Evolutionary conservation across 2,329 filamentous ascomycete genomes (phyloP).

Genomic region (Fusarium verrucosum): DNA sequence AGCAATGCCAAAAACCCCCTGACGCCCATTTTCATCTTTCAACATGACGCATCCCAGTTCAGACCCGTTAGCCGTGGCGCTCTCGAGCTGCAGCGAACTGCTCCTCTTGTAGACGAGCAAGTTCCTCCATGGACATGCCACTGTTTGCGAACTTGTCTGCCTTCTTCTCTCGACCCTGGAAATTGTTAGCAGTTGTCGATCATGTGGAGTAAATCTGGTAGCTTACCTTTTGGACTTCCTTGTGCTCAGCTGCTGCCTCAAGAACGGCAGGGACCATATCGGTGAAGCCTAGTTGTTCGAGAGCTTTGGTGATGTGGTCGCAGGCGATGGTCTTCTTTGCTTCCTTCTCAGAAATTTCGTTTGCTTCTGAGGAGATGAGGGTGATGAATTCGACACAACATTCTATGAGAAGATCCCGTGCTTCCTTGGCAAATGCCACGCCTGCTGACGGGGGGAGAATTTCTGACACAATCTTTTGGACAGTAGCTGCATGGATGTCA

Average conservation of each 20-base stretch:
- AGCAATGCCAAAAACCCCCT: constrained; percentile 47
- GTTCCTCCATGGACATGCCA: constrained; percentile 88
- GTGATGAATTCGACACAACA: constrained; percentile 99
- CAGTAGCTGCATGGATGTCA: constrained; percentile 63
- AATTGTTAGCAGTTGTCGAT: constrained; percentile 52
- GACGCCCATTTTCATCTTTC: constrained; percentile 33
- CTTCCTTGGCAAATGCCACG: constrained; percentile 92
- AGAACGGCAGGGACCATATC: constrained; percentile 91
- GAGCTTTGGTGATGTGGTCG: constrained; percentile 95
- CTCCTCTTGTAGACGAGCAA: constrained; percentile 88
- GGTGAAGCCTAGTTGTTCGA: constrained; percentile 90
- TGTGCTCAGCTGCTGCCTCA: constrained; percentile 89
- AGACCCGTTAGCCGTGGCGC: constrained; percentile 46
- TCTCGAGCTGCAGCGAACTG: constrained; percentile 79
- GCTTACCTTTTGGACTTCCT: constrained; percentile 86
- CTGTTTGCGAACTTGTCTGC: constrained; percentile 97
- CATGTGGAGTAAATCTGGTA: constrained; percentile 43
- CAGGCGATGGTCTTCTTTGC: constrained; percentile 99
- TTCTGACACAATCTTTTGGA: constrained; percentile 91
- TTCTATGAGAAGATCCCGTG: constrained; percentile 93
- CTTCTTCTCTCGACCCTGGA: constrained; percentile 91
- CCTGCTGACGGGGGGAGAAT: constrained; percentile 81
- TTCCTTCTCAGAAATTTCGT: constrained; percentile 98
- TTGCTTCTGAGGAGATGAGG: constrained; percentile 96
- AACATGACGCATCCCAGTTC: background rate